Evolutionary conservation across 306 rosid genomes (phyloP).

Genomic region (Fagus crenata): DNA sequence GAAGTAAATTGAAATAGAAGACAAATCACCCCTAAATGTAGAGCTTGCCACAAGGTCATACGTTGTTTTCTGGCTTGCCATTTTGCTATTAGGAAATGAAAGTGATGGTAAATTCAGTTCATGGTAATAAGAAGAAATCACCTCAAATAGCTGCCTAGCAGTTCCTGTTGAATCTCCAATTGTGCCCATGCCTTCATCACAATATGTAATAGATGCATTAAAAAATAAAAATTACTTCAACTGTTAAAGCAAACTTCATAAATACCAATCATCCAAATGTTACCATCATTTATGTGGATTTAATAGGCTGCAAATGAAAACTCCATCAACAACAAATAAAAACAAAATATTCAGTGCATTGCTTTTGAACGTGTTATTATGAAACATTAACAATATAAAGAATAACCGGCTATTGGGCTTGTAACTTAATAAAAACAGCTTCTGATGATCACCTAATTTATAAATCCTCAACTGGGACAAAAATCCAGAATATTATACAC

Average conservation of each 20-base stretch:
- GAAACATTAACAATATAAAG: not conserved
- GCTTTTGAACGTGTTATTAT: not conserved
- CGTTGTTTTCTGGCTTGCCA: not conserved
- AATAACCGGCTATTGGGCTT: not conserved
- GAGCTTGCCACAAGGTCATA: not conserved
- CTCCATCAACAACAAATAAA: no score
- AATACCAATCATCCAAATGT: not conserved
- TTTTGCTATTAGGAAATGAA: not conserved
- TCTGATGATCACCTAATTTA: not conserved
- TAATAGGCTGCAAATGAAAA: no score
- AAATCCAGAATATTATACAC: not conserved
- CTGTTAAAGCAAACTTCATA: not conserved
- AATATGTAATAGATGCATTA: conserved; percentile 9
- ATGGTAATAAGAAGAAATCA: conserved; percentile 25
- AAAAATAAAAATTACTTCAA: no score
- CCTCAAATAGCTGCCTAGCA: conserved; percentile 89
- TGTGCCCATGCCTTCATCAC: conserved; percentile 87
- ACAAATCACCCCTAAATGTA: conserved; percentile 1
- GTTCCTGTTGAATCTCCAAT: conserved; percentile 81
- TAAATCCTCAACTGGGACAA: not conserved
- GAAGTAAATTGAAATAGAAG: not conserved
- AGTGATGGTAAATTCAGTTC: not conserved
- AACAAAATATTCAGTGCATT: not conserved
- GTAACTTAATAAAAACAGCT: not conserved
- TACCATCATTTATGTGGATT: no score